A percentile compares a stretch with the other conserved stretches of the same genome.
These are phyloP conservation scores for Penicillium lividum DNA, from an alignment of 495 filamentous ascomycete genomes.

Conservation along the genomic window DNA sequence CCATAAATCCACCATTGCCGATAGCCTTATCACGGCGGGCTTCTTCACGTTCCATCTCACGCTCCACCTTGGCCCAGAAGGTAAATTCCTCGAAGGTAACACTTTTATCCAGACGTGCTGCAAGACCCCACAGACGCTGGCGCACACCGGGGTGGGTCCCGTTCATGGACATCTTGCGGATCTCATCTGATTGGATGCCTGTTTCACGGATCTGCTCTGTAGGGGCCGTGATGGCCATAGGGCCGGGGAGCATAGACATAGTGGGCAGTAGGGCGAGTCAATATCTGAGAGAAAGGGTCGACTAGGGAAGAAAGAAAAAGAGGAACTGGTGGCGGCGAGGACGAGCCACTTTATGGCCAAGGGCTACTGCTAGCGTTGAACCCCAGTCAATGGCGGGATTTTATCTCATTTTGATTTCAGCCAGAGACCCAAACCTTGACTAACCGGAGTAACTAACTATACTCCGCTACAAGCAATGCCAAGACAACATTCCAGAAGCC, in stretches of 20 bases:
- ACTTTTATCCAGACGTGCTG: constrained; percentile 28
- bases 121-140: constrained; percentile 28
- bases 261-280: not conserved
- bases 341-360: too few species aligned
- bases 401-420: not conserved
- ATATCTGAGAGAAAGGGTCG: not conserved
- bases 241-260: constrained; percentile 20
- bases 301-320: not conserved
- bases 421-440: not conserved
- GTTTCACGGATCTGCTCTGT: constrained; percentile 17
- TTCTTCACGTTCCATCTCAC: constrained; percentile 23
- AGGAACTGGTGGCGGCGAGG: not conserved
- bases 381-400: not conserved
- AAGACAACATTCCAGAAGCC: not conserved
- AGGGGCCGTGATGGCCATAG: constrained; percentile 15
- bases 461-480: not conserved
- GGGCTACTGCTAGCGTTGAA: not conserved
- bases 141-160: constrained; percentile 10
- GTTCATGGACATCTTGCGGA: constrained; percentile 9
- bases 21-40: constrained; percentile 4
- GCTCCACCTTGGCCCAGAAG: constrained; percentile 36
- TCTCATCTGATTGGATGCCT: not conserved
- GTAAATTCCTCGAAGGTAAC: constrained; percentile 39
- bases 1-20: constrained; percentile 1
- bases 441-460: not conserved